Percentiles rank a stretch among this genome's conserved stretches.
Evolutionary conservation across 108 stramenopile species (phyloP).

Genomic region (Skeletonema potamos): DNA sequence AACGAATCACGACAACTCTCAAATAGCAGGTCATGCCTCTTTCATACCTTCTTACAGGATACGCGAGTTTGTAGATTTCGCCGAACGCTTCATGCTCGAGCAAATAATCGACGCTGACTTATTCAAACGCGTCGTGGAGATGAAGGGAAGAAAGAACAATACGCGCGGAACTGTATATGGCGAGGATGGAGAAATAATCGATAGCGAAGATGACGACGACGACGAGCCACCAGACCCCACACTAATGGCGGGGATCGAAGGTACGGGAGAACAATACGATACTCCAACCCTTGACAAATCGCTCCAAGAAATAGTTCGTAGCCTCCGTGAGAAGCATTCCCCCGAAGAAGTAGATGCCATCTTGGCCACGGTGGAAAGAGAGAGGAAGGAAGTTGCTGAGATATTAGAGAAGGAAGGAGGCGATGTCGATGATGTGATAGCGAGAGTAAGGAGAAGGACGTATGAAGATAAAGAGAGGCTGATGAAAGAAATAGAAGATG

Average conservation of each 20-base stretch:
- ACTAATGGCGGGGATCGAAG: conserved; percentile 13
- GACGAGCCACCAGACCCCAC: conserved; percentile 26
- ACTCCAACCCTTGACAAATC: conserved; percentile 41
- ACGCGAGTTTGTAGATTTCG: conserved; percentile 69
- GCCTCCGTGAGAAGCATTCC: conserved; percentile 58
- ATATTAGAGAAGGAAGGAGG: conserved; percentile 80
- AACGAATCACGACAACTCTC: conserved; percentile 54
- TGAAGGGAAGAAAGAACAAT: conserved; percentile 29
- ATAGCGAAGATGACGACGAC: conserved; percentile 37
- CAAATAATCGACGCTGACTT: conserved; percentile 63
- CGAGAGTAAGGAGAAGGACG: conserved; percentile 58
- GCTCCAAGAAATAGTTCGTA: conserved; percentile 57
- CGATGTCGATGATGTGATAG: conserved; percentile 70
- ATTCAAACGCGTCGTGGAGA: conserved; percentile 66
- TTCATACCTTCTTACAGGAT: conserved; percentile 74
- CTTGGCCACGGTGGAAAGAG: conserved; percentile 64
- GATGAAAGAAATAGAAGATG: conserved; percentile 44
- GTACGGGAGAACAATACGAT: conserved; percentile 45
- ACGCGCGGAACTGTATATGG: conserved; percentile 37
- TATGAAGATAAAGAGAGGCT: conserved; percentile 63
- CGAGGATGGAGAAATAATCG: conserved; percentile 27
- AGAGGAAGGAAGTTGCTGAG: conserved; percentile 70
- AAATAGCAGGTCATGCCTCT: conserved; percentile 76
- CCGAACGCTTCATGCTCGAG: conserved; percentile 75
- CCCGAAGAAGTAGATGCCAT: conserved; percentile 80